These are phyloP conservation scores for Simplicillium aogashimaense DNA, from an alignment of 2,329 filamentous ascomycete species.

Conservation along the genomic window DNA sequence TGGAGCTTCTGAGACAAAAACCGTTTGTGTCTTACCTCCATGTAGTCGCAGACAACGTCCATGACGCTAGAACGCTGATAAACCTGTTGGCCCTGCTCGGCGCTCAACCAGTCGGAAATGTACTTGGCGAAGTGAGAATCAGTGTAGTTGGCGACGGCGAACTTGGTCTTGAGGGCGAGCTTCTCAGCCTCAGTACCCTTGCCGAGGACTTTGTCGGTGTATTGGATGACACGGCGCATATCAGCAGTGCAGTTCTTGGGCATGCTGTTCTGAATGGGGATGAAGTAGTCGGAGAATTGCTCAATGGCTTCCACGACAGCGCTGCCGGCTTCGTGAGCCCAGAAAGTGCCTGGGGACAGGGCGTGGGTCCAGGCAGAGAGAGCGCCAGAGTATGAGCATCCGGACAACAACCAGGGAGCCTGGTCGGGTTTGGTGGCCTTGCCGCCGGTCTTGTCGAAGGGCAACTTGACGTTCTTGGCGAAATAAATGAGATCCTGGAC, in stretches of 20 bases:
- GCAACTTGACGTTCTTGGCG: conserved; percentile 57
- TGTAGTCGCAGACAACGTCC: conserved; percentile 24
- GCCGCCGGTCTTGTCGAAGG: conserved; percentile 48
- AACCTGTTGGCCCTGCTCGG: conserved; percentile 25
- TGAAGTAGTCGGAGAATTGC: conserved; percentile 55
- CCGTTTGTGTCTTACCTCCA: conserved; percentile 12
- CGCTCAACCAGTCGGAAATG: conserved; percentile 13
- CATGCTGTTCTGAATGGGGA: conserved; percentile 31
- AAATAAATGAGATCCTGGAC: conserved; percentile 71
- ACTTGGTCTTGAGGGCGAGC: conserved; percentile 31
- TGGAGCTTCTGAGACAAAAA: not conserved
- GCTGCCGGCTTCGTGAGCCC: conserved; percentile 65
- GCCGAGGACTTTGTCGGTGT: conserved; percentile 37
- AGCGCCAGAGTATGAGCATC: conserved; percentile 70
- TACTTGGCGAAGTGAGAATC: conserved; percentile 39
- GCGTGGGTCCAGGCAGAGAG: conserved; percentile 64
- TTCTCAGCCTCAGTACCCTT: conserved; percentile 18
- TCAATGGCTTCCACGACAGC: conserved; percentile 66
- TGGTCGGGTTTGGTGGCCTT: conserved; percentile 50
- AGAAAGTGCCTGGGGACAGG: conserved; percentile 66
- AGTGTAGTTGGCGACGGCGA: conserved; percentile 29
- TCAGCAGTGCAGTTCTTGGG: conserved; percentile 51
- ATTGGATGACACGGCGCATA: conserved; percentile 41
- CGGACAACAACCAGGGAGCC: conserved; percentile 65
- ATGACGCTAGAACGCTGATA: conserved; percentile 21